Evolutionary conservation across 2,329 filamentous ascomycete genomes (phyloP).

Genomic region (Pseudocercospora vitis): DNA sequence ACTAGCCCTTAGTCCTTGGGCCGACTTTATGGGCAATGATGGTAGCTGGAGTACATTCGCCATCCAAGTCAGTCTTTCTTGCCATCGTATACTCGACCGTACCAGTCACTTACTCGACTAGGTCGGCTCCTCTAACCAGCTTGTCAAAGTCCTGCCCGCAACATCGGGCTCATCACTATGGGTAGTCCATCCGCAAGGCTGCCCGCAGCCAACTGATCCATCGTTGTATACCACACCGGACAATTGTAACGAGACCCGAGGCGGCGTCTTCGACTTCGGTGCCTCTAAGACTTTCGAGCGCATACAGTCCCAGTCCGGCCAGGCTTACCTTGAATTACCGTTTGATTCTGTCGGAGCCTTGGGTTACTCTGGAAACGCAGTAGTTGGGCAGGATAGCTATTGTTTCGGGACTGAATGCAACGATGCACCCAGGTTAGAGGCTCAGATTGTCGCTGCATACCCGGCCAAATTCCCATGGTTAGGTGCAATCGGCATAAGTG

Average conservation of each 20-base stretch:
- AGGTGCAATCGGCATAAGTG: slow-evolving; percentile 40
- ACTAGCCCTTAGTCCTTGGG: neutral
- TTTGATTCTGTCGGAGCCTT: slow-evolving; percentile 2
- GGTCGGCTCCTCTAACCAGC: slow-evolving; percentile 54
- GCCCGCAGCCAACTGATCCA: slow-evolving; percentile 33
- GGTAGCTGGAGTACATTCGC: slow-evolving; percentile 72
- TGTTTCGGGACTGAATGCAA: slow-evolving; percentile 3
- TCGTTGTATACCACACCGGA: neutral
- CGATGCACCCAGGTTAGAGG: neutral
- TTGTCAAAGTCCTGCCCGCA: slow-evolving; percentile 60
- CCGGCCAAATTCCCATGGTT: slow-evolving; percentile 29
- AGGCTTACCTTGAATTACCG: neutral
- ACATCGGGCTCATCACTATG: slow-evolving; percentile 70
- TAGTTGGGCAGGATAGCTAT: neutral
- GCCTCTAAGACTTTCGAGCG: neutral
- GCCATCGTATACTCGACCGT: too few species aligned
- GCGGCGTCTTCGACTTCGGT: slow-evolving; percentile 1
- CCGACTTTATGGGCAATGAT: slow-evolving; percentile 42
- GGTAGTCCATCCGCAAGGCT: slow-evolving; percentile 62
- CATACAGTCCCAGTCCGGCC: neutral
- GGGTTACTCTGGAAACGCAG: slow-evolving; percentile 4
- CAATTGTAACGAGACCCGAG: slow-evolving; percentile 7
- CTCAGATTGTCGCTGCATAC: slow-evolving; percentile 13
- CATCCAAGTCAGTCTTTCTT: slow-evolving; percentile 38
- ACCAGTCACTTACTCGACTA: slow-evolving; percentile 30